Base-by-base conservation (phyloP, 2,329 filamentous ascomycete genomes). In the Metarhizium robertsii region DNA sequence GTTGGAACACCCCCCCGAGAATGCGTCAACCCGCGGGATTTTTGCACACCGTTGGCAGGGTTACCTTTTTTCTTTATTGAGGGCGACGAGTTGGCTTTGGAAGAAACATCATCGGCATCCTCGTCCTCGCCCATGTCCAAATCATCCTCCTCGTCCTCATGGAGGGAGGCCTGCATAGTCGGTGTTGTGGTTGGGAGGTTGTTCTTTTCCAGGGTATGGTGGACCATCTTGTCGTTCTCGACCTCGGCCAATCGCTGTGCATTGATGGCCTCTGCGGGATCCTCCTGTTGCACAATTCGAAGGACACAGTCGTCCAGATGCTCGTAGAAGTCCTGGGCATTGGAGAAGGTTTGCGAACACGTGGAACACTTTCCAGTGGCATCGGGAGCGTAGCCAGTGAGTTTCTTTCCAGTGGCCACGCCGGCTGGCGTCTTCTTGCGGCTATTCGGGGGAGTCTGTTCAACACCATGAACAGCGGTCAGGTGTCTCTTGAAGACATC, bases 291-390 rank as follows among this genome's bases (percentile, higher is more conserved):
- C 30, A 87, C 85, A 64, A 87, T 86, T 67, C 83, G 82, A 60
- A 87, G 74, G 58, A 87, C 85, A 66, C 85, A 87, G 72, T 87
- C 84, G 64, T 87, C 92, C 67, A 97, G 78, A 79, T 97, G 92
- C 79, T 97, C 94, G 71, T 97, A 97, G 74, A 97, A 97, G 74
- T 97, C 92, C 70, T 97, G 92, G 5, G 92, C 91, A 65, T 90
- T 96, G 74, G 82, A 84, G 73, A 97, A 97, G 13, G 88, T 96
- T 57, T 85, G 83, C 14, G 88, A 90, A 73, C 94, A 99, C 52
- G 92, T 97, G 30, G 91, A 96, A 73, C 94, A 97, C 75, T 94
- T 96, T 72, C 92, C 92, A 14, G 91, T 94, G 36, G 88, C 85
- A 64, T 94, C 88, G 57, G 84, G 80, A 20, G 87, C 80, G 66